Evolutionary conservation across 2,329 filamentous ascomycete species (phyloP).

Genomic region (Fusarium sp.): DNA sequence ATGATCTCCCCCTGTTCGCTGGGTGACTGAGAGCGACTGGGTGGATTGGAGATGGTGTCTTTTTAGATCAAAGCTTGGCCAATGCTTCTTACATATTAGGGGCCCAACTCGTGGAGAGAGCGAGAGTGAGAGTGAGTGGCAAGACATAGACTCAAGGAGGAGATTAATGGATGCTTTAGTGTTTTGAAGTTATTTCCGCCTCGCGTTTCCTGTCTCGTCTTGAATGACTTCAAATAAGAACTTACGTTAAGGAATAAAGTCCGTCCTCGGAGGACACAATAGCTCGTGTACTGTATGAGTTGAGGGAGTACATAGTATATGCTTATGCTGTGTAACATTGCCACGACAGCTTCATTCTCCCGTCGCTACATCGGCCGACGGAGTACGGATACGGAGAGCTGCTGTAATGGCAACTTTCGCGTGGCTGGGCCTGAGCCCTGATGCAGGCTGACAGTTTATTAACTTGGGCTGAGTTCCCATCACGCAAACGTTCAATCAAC

Average conservation of each 20-base stretch:
- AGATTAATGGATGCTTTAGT: background rate
- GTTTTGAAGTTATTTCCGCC: conserved; percentile 13
- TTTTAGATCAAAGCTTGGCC: conserved; percentile 44
- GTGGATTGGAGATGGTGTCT: conserved; percentile 23
- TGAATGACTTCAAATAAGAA: conserved; percentile 1
- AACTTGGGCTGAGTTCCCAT: background rate
- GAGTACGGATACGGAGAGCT: conserved; percentile 16
- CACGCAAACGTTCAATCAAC: conserved; percentile 17
- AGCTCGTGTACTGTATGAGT: conserved; percentile 17
- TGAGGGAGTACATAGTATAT: background rate
- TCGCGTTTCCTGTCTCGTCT: conserved; percentile 3
- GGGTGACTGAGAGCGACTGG: background rate
- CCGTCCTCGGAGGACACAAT: background rate
- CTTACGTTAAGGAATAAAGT: background rate
- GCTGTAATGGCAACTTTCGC: background rate
- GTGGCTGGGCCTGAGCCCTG: conserved; percentile 13
- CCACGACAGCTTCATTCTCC: conserved; percentile 26
- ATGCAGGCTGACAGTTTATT: conserved; percentile 24
- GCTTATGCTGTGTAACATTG: conserved; percentile 17
- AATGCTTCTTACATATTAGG: conserved; percentile 31
- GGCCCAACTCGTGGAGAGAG: conserved; percentile 20
- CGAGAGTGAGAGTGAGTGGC: background rate
- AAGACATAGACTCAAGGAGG: background rate
- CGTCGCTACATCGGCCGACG: conserved; percentile 7
- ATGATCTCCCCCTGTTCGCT: conserved; percentile 8